These are phyloP conservation scores for Hygrophorus pudorinus DNA, from an alignment of 768 basidiomycete genomes.

Conservation along the genomic window DNA sequence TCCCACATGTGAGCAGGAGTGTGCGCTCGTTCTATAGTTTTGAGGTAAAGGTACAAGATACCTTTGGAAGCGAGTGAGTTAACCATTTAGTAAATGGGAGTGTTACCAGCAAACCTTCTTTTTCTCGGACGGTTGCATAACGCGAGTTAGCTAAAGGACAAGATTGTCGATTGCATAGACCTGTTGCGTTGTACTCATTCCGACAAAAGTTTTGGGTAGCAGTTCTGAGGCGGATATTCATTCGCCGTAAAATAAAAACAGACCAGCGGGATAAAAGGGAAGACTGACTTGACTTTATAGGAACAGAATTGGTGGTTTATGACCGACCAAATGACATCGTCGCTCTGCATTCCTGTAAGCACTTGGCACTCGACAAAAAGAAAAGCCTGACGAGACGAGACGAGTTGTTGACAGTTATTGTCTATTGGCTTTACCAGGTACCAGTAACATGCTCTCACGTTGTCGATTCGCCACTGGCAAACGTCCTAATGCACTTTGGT, in stretches of 20 bases:
- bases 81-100: neutral
- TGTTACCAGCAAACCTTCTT: conserved; percentile 55
- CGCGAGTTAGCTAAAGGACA: conserved; percentile 97
- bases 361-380: no score
- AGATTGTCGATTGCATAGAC: conserved; percentile 88
- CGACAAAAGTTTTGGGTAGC: conserved; percentile 96
- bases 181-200: conserved; percentile 98
- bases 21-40: conserved; percentile 97
- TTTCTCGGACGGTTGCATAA: conserved; percentile 96
- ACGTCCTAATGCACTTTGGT: no score
- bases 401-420: no score
- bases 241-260: neutral
- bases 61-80: conserved; percentile 32
- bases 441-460: no score
- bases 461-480: no score
- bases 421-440: no score
- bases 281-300: conserved; percentile 95
- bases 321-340: conserved; percentile 98
- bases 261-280: neutral
- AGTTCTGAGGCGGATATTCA: conserved; percentile 42
- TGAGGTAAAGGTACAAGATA: conserved; percentile 85
- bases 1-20: conserved; percentile 98
- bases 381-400: no score
- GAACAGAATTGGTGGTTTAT: conserved; percentile 96
- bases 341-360: conserved; percentile 63